A percentile compares a stretch with the other conserved stretches of the same genome.
Conservation (phyloP, 371 early-diverging fungal species). For the Saksenaea oblongispora region DNA sequence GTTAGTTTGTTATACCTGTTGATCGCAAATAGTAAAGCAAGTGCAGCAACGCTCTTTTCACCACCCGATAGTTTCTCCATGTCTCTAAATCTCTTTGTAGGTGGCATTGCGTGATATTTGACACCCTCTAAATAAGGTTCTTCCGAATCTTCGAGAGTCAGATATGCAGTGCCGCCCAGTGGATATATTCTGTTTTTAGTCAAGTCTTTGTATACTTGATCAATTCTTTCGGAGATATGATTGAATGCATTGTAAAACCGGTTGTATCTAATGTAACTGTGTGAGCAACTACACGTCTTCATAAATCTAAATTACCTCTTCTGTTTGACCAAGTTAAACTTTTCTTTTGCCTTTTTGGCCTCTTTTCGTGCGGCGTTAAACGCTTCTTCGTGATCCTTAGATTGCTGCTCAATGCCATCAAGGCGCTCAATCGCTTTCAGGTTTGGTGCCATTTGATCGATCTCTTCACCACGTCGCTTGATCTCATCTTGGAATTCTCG, state of each 20-base stretch:
- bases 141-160: slow-evolving; percentile 91
- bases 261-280: slow-evolving; percentile 54
- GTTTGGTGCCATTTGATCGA: slow-evolving; percentile 90
- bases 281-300: neutral
- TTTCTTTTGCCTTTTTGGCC: slow-evolving; percentile 79
- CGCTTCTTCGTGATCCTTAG: slow-evolving; percentile 78
- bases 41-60: slow-evolving; percentile 98
- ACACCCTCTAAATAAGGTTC: slow-evolving; percentile 96
- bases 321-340: slow-evolving; percentile 81
- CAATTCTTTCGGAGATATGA: slow-evolving; percentile 89
- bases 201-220: slow-evolving; percentile 94
- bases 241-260: slow-evolving; percentile 89
- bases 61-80: slow-evolving; percentile 99
- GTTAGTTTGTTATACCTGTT: slow-evolving; percentile 60
- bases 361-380: slow-evolving; percentile 78
- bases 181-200: slow-evolving; percentile 82
- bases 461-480: slow-evolving; percentile 64
- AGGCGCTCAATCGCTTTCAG: slow-evolving; percentile 84
- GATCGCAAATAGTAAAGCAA: slow-evolving; percentile 98
- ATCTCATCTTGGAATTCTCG: slow-evolving; percentile 72
- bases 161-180: slow-evolving; percentile 94
- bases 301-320: slow-evolving; percentile 58
- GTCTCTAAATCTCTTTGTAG: slow-evolving; percentile 98
- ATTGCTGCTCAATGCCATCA: slow-evolving; percentile 78
- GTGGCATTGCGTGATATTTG: slow-evolving; percentile 99